Evolutionary conservation across 2,329 filamentous ascomycete species (phyloP), one percentile per base, ranked within the genome.

Genomic region (Exserohilum rostratum): DNA sequence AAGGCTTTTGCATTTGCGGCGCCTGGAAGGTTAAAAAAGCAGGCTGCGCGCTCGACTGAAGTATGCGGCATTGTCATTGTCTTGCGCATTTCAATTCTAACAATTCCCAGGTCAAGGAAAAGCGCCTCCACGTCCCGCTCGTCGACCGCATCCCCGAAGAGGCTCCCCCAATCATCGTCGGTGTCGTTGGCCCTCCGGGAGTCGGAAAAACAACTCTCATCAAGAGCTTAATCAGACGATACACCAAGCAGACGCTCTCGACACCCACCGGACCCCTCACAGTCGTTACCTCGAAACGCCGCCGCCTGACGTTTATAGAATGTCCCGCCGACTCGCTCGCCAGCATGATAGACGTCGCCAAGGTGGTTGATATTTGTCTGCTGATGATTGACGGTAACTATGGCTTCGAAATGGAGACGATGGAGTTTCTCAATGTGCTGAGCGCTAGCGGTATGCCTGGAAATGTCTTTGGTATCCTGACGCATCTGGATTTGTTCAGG

Each of bases 391-490:
- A 99, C 72, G 96, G 95, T 51, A 98, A 98, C 78, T 99, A 90
- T 70, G 96, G 95, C 12, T 99, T 99, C 72, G 95, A 99, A 78
- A 99, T 99, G 95, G 95, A 99, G 82, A 99, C 95, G 0, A 99
- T 99, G 95, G 95, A 99, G 77, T 99, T 99, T 58, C 80, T 99
- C 70, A 98, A 97, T 67, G 88, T 97, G 15, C 81, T 99, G 46
- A 89, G 90, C n/a, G 87, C 91, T 2, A 96, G 90, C 27, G 95
- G 95, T 75, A 98, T 99, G 93, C 95, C 96, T 0, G 93, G 95
- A 62, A 99, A 99, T 68, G 93, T 99, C 33, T 98, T 99, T 72
- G 95, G 95, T 47, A 93, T 99, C 53, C 83, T 99, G 39, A 98
- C 95, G 13, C 96, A 99, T 80, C 82, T 99, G 57, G 95, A 99